These are phyloP conservation scores for Penicillium decumbens DNA, from an alignment of 2,329 filamentous ascomycete species.

Conservation along the genomic window DNA sequence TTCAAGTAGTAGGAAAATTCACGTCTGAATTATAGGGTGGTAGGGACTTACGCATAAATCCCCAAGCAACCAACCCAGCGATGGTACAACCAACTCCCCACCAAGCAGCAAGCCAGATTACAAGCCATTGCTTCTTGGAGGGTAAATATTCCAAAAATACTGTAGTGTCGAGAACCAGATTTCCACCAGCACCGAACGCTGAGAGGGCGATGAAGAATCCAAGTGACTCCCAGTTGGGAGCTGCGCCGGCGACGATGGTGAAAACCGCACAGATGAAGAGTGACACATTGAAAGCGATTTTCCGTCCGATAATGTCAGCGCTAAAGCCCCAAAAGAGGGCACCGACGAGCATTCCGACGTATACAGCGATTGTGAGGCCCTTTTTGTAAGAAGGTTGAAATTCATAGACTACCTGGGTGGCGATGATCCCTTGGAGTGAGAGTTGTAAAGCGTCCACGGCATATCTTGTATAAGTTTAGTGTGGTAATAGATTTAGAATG, in stretches of 20 bases:
- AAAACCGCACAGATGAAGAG: background rate
- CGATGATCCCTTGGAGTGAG: slow-evolving; percentile 14
- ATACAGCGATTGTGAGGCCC: slow-evolving; percentile 13
- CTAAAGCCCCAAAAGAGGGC: background rate
- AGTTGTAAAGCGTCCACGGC: slow-evolving; percentile 12
- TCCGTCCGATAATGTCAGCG: background rate
- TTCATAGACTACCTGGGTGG: slow-evolving; percentile 11
- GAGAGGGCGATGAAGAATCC: background rate
- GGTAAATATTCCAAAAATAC: background rate
- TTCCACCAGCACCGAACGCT: background rate
- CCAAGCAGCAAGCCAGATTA: background rate
- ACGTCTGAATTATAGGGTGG: no score
- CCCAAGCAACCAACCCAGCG: background rate
- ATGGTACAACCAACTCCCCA: background rate
- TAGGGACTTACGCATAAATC: no score
- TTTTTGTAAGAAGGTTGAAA: slow-evolving; percentile 10
- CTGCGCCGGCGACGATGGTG: background rate
- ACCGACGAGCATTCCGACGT: slow-evolving; percentile 11
- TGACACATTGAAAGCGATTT: background rate
- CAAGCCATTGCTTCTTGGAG: background rate
- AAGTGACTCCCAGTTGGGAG: background rate
- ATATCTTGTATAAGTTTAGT: slow-evolving; percentile 3
- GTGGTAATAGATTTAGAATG: background rate
- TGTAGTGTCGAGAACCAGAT: background rate
- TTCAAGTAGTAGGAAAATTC: no score